These are phyloP conservation scores for Salvia miltiorrhiza DNA, from an alignment of 257 asterid species.

Conservation along the genomic window DNA sequence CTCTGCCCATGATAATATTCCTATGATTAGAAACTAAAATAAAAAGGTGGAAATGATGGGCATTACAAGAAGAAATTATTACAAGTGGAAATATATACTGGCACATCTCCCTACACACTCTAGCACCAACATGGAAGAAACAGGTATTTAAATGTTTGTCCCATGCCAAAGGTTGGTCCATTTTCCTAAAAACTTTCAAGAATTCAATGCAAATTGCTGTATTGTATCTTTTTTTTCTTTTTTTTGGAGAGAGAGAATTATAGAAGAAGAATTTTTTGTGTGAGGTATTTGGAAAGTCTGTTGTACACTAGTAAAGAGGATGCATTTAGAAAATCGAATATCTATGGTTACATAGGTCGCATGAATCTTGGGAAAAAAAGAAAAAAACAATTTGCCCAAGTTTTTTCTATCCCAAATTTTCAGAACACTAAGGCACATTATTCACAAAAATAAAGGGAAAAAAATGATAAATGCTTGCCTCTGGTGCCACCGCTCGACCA, in stretches of 20 bases:
- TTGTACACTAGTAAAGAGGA: not conserved
- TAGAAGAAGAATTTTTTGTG: no score
- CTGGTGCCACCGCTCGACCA: constrained; percentile 59
- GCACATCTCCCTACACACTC: not conserved
- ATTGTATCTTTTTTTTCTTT: not conserved
- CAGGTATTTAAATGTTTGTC: not conserved
- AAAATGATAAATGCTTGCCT: constrained; percentile 43
- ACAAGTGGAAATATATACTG: not conserved
- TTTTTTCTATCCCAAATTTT: not conserved
- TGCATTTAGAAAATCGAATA: not conserved
- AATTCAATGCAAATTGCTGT: not conserved
- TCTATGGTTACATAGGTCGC: not conserved
- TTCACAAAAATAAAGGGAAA: not conserved
- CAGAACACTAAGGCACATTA: not conserved
- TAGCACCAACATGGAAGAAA: not conserved
- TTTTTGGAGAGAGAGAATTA: not conserved
- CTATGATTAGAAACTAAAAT: not conserved
- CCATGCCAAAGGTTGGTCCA: not conserved
- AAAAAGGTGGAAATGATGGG: not conserved
- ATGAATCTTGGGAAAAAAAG: not conserved
- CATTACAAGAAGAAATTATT: no score
- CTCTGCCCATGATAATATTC: constrained; percentile 3
- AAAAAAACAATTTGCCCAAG: not conserved
- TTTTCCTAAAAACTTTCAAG: not conserved
- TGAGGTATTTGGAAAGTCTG: not conserved